These are phyloP conservation scores for Blechomonas ayalai DNA, from an alignment of 208 protist genomes.

Conservation along the genomic window DNA sequence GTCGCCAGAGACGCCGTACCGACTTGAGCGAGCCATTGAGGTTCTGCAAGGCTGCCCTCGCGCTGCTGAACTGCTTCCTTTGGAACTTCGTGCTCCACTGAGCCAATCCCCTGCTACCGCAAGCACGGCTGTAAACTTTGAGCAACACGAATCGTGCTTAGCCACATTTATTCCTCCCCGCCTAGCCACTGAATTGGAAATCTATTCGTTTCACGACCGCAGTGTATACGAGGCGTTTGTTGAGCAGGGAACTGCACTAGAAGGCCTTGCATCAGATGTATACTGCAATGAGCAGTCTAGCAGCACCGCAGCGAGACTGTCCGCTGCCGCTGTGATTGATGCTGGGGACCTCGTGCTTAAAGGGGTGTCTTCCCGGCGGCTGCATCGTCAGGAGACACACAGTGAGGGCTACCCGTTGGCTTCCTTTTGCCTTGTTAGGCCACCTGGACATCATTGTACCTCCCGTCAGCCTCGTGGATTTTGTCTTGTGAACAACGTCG, in stretches of 20 bases:
- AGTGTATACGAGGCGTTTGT: constrained; percentile 43
- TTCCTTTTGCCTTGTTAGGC: constrained; percentile 78
- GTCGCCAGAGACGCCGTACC: constrained; percentile 61
- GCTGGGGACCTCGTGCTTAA: constrained; percentile 25
- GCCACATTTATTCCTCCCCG: constrained; percentile 39
- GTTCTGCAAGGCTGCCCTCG: constrained; percentile 26
- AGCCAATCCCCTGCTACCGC: no score
- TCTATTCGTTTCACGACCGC: constrained; percentile 47
- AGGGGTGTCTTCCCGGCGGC: constrained; percentile 1
- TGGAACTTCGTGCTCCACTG: constrained; percentile 17
- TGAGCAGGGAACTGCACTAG: constrained; percentile 25
- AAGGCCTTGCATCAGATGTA: constrained; percentile 54
- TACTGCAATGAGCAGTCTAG: constrained; percentile 68
- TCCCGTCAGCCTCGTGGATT: constrained; percentile 63
- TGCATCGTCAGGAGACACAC: not conserved
- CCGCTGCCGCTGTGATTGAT: constrained; percentile 62
- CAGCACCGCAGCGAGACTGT: constrained; percentile 40
- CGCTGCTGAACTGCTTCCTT: constrained; percentile 45
- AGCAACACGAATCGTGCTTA: not conserved
- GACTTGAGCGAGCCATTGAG: constrained; percentile 51
- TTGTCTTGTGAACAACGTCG: constrained; percentile 89
- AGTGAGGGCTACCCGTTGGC: constrained; percentile 7
- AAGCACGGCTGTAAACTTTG: no score
- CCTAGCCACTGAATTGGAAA: constrained; percentile 47
- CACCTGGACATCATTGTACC: constrained; percentile 88